phyloP scores from a whole-genome alignment of 2,329 filamentous ascomycete species.

The Fusarium solani-melongenae region DNA sequence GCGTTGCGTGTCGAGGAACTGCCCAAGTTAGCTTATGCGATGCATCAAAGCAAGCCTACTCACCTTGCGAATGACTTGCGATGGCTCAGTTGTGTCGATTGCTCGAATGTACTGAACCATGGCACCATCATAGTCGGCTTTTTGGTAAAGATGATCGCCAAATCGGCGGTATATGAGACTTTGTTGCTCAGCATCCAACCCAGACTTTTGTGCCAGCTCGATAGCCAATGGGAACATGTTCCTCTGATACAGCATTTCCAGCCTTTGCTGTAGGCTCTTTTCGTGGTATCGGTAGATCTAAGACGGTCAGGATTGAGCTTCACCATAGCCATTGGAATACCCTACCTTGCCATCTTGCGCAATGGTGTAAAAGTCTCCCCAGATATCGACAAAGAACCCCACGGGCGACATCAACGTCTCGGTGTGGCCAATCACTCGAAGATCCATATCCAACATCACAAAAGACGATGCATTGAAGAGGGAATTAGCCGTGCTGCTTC shows the following conservation, averaged over 20 bases:
- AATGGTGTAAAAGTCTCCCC: slow-evolving; percentile 92
- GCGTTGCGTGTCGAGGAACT: slow-evolving; percentile 95
- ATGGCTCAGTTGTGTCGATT: slow-evolving; percentile 95
- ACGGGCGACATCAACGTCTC: slow-evolving; percentile 86
- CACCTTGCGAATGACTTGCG: slow-evolving; percentile 93
- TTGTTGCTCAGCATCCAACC: slow-evolving; percentile 82
- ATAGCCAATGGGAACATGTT: slow-evolving; percentile 94
- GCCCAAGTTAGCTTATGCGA: slow-evolving; percentile 41
- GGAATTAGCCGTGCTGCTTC: slow-evolving; percentile 74
- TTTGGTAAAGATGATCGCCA: slow-evolving; percentile 93
- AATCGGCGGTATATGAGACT: slow-evolving; percentile 94
- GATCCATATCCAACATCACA: slow-evolving; percentile 88
- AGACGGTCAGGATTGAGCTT: slow-evolving; percentile 22
- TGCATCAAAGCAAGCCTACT: not conserved
- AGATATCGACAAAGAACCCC: slow-evolving; percentile 83
- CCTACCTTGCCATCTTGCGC: slow-evolving; percentile 90
- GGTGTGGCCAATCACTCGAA: slow-evolving; percentile 90
- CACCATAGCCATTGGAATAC: not conserved
- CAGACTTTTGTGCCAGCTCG: slow-evolving; percentile 89
- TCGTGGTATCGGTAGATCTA: slow-evolving; percentile 90
- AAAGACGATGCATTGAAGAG: slow-evolving; percentile 90
- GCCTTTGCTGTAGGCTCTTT: slow-evolving; percentile 87
- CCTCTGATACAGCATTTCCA: slow-evolving; percentile 93
- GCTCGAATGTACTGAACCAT: slow-evolving; percentile 98
- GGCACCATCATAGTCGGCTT: slow-evolving; percentile 95